These are phyloP conservation scores for Pinus taeda DNA, from an alignment of 75 land plant species.

Conservation along the genomic window DNA sequence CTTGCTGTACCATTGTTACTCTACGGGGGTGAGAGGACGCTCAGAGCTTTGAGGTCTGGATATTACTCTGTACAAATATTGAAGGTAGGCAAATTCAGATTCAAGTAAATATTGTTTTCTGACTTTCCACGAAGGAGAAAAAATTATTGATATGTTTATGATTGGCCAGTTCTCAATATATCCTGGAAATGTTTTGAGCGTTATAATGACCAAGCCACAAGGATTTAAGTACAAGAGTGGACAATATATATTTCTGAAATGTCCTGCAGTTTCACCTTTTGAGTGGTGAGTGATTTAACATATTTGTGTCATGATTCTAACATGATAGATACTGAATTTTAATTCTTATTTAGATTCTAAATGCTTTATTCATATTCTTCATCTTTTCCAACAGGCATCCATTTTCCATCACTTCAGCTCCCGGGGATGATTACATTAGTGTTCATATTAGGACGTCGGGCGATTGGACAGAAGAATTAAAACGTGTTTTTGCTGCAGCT, in stretches of 20 bases:
- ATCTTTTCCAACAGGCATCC: constrained; percentile 59
- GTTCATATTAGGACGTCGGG: constrained; percentile 76
- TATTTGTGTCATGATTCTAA: not conserved
- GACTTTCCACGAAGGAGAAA: too few relatives aligned
- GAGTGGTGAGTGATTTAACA: constrained; percentile 64
- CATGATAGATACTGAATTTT: not conserved
- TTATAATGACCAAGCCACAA: constrained; percentile 82
- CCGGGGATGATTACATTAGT: constrained; percentile 72
- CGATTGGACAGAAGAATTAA: constrained; percentile 82
- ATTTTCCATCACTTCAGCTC: constrained; percentile 85
- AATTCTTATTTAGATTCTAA: not conserved
- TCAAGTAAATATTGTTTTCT: not conserved
- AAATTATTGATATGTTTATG: not conserved
- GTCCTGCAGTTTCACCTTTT: constrained; percentile 85
- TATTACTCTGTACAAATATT: constrained; percentile 50
- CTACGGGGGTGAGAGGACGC: constrained; percentile 57
- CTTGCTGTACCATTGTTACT: constrained; percentile 63
- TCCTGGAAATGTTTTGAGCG: constrained; percentile 84
- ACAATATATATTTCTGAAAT: constrained; percentile 86
- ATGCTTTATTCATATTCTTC: not conserved
- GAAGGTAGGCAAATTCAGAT: constrained; percentile 39
- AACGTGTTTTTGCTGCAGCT: constrained; percentile 49
- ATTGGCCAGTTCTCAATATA: constrained; percentile 63
- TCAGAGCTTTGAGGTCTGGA: constrained; percentile 60
- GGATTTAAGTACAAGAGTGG: constrained; percentile 92